phyloP scores from a whole-genome alignment of 2,329 filamentous ascomycete species.

The Calonectria honghensis region DNA sequence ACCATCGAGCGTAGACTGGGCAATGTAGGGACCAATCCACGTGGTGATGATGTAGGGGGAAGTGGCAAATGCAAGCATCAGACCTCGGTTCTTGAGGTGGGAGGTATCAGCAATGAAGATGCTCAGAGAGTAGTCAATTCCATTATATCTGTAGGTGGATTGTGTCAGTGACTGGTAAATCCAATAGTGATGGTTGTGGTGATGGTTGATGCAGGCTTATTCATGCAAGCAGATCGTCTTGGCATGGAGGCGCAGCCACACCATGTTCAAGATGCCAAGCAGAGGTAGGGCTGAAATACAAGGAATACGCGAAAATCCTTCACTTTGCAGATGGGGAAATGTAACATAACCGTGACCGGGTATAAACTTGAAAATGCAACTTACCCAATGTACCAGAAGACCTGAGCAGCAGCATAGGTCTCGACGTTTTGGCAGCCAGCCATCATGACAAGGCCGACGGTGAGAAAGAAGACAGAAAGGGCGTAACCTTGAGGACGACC shows the following conservation, averaged over 20 bases:
- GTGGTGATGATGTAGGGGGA: constrained; percentile 81
- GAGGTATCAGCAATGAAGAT: constrained; percentile 82
- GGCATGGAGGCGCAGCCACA: constrained; percentile 37
- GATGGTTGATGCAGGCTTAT: neutral
- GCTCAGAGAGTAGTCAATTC: constrained; percentile 75
- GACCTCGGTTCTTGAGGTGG: constrained; percentile 73
- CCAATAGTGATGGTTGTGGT: neutral
- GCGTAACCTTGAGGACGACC: constrained; percentile 77
- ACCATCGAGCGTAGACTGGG: constrained; percentile 70
- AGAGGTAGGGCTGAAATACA: constrained; percentile 1
- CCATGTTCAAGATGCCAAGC: constrained; percentile 11
- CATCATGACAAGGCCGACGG: constrained; percentile 75
- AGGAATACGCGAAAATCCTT: neutral
- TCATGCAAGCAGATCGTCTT: constrained; percentile 33
- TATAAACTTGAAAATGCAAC: neutral
- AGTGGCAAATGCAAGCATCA: constrained; percentile 71
- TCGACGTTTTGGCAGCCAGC: constrained; percentile 70
- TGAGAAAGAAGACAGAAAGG: constrained; percentile 69
- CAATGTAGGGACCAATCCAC: constrained; percentile 76
- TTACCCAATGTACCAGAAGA: constrained; percentile 70
- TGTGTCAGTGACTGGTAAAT: constrained; percentile 20
- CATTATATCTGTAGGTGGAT: constrained; percentile 71
- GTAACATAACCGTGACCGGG: neutral
- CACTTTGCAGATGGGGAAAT: neutral
- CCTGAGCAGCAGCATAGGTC: constrained; percentile 73